A percentile compares a stretch with the other conserved stretches of the same genome.
These are phyloP conservation scores for Cajanus cajan DNA, from an alignment of 306 rosid genomes.

Conservation along the genomic window DNA sequence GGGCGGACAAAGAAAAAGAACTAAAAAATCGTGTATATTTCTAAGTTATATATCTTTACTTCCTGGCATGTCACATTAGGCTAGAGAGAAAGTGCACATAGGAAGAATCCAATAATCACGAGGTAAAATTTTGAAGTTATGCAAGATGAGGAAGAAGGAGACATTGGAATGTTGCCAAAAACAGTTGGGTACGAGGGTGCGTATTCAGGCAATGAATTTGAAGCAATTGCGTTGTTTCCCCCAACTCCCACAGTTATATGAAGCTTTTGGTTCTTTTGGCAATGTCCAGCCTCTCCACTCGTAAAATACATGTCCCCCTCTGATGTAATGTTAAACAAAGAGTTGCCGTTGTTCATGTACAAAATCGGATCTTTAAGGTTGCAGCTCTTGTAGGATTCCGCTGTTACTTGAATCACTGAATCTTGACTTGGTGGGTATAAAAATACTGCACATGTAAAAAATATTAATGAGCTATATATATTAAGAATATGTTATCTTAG, in stretches of 20 bases:
- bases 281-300: constrained; percentile 58
- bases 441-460: constrained; percentile 49
- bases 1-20: not conserved
- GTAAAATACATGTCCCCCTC: constrained; percentile 63
- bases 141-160: constrained; percentile 42
- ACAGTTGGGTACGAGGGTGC: constrained; percentile 70
- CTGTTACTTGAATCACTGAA: constrained; percentile 69
- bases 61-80: constrained; percentile 8
- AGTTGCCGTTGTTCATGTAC: constrained; percentile 73
- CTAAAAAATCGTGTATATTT: not conserved
- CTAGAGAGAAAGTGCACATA: not conserved
- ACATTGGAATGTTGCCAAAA: constrained; percentile 63
- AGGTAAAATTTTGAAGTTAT: not conserved
- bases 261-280: constrained; percentile 68
- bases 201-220: constrained; percentile 23
- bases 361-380: constrained; percentile 71
- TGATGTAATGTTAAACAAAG: constrained; percentile 67
- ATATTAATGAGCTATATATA: no score
- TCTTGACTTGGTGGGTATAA: constrained; percentile 86
- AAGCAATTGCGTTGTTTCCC: constrained; percentile 38
- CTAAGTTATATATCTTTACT: not conserved
- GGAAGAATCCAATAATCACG: constrained; percentile 30
- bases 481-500: no score
- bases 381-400: constrained; percentile 61
- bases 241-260: constrained; percentile 38